Evolutionary conservation across 139 green algal genomes (phyloP), one percentile per base, ranked within the genome.

Genomic region (Ulvella scutata): DNA sequence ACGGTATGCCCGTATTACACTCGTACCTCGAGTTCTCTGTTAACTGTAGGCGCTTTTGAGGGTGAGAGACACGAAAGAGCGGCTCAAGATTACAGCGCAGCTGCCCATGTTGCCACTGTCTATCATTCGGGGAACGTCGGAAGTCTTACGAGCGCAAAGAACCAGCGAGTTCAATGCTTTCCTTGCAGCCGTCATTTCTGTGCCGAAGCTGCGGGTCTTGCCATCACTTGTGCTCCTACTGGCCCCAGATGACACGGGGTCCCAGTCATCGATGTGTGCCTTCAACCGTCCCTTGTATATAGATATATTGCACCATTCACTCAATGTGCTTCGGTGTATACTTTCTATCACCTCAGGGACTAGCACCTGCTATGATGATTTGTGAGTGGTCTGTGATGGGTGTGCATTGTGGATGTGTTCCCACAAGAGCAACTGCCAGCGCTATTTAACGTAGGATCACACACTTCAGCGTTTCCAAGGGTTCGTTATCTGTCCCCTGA

Each of bases 91-190:
- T 6, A 67, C 1, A 9, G 51, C 33, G 6, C 51, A 67, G 17
- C 51, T 67, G 6, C 51, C 51, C 13, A 67, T 67, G 51, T 26
- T 67, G 20, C 51, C 51, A 36, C 51, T 67, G 6, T 67, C 51
- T 26, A 67, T 67, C 51, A 67, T 67, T 36, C 51, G 51, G 6
- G 51, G 51, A 36, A 67, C 51, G n/a, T 67, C 51, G 9, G 51
- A 67, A 26, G 33, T 67, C 51, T 36, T 67, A 1, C 9, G 51
- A 26, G 51, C 51, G 9, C 51, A 67, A 67, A n/a, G 51, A 31
- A 26, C 51, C 51, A 67, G 51, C 51, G 51, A 67, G 33, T 67
- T 67, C 51, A 67, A 67, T 26, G 51, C 51, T 67, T 67, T 67
- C 51, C 51, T 67, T 23, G 17, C 51, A 67, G 51, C 51, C 51